Evolutionary conservation across 2,329 filamentous ascomycete genomes (phyloP).

Genomic region (Neopestalotiopsis sp.): DNA sequence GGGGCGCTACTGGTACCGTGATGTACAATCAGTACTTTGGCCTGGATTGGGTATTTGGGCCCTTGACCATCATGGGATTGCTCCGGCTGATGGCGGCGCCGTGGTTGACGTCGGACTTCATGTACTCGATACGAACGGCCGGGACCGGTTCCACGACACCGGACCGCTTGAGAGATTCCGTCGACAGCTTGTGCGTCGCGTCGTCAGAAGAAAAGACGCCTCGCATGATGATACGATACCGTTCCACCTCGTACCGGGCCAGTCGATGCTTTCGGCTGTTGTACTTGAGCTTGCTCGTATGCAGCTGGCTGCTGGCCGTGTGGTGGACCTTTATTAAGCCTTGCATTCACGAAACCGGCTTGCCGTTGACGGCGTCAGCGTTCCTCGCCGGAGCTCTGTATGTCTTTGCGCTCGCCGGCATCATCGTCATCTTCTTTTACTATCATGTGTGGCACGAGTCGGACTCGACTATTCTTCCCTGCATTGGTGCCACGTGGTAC

Average conservation of each 20-base stretch:
- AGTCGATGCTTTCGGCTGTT: constrained; percentile 21
- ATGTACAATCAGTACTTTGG: constrained; percentile 16
- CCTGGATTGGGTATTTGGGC: constrained; percentile 18
- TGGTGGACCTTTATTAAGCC: background rate
- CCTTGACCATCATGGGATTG: constrained; percentile 16
- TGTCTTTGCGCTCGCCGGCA: constrained; percentile 22
- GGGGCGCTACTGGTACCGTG: background rate
- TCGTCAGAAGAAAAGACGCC: no score
- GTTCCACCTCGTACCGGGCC: constrained; percentile 18
- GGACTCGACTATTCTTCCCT: constrained; percentile 31
- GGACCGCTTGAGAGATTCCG: background rate
- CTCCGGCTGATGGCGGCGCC: constrained; percentile 3
- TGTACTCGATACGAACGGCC: background rate
- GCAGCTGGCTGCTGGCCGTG: background rate
- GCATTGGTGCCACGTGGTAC: constrained; percentile 29
- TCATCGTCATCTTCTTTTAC: constrained; percentile 19
- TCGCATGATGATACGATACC: background rate
- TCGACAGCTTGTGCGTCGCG: background rate
- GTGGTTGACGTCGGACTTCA: constrained; percentile 18
- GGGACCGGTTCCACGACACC: background rate
- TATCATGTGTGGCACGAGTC: constrained; percentile 25
- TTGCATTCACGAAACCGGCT: background rate
- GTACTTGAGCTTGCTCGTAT: constrained; percentile 19
- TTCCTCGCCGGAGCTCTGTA: constrained; percentile 24
- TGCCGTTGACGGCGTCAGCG: constrained; percentile 14